Conservation (phyloP, 1,284 basidiomycete species). For the Violaceomyces palustris region DNA sequence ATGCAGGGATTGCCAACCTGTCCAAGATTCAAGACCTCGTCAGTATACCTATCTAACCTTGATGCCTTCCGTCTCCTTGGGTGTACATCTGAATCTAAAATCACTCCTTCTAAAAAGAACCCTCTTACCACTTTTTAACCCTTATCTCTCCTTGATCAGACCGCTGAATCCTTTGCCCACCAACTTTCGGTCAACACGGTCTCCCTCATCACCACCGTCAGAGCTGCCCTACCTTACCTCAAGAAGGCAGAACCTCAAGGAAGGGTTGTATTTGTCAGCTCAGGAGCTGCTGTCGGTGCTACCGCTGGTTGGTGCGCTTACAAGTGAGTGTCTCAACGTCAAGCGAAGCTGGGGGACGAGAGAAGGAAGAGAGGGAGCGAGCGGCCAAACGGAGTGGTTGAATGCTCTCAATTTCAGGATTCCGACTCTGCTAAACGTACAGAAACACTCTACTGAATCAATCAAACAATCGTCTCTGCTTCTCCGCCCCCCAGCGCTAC, state of each 20-base stretch:
- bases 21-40: slow-evolving; percentile 6
- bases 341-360: too few relatives aligned
- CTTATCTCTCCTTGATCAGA: slow-evolving; percentile 35
- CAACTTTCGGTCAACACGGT: slow-evolving; percentile 78
- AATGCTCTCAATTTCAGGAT: too few relatives aligned
- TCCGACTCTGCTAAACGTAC: too few relatives aligned
- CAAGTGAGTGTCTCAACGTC: slow-evolving; percentile 52
- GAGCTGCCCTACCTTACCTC: slow-evolving; percentile 64
- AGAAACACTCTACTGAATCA: too few relatives aligned
- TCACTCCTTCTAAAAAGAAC: too few relatives aligned
- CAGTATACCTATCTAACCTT: too few relatives aligned
- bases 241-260: slow-evolving; percentile 58
- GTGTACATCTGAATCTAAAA: neutral
- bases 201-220: slow-evolving; percentile 67
- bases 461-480: too few relatives aligned
- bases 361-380: too few relatives aligned
- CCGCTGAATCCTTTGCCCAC: slow-evolving; percentile 59
- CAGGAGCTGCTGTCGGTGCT: slow-evolving; percentile 70
- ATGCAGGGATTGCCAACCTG: slow-evolving; percentile 65
- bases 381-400: too few relatives aligned
- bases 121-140: too few relatives aligned
- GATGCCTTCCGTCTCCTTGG: neutral
- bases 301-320: slow-evolving; percentile 71
- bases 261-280: slow-evolving; percentile 71
- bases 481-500: slow-evolving; percentile 19